phyloP scores from a whole-genome alignment of 768 basidiomycete species.

The Rhodotorula toruloides region DNA sequence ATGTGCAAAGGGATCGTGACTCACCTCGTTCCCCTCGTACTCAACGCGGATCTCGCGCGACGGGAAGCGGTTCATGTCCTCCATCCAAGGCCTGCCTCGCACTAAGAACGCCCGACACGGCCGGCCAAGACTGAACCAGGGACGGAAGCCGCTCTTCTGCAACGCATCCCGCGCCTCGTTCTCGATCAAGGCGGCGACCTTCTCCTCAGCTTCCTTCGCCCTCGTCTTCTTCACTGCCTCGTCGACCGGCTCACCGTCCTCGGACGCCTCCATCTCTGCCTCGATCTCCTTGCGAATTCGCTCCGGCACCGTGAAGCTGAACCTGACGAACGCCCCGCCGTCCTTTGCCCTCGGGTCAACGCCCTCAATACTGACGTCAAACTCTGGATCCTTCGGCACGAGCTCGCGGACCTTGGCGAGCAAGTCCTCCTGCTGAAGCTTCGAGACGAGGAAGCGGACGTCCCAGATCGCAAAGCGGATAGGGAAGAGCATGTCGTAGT shows the following conservation, averaged over 20 bases:
- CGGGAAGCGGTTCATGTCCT: slow-evolving; percentile 83
- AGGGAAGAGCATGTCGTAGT: slow-evolving; percentile 14
- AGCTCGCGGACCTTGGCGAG: slow-evolving; percentile 53
- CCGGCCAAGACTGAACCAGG: slow-evolving; percentile 22
- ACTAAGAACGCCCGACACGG: slow-evolving; percentile 55
- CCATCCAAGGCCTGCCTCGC: slow-evolving; percentile 63
- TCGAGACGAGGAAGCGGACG: slow-evolving; percentile 57
- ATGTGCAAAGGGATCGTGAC: slow-evolving; percentile 55
- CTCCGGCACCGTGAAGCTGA: slow-evolving; percentile 54
- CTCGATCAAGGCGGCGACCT: slow-evolving; percentile 1
- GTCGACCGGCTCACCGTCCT: not conserved
- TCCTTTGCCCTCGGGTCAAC: slow-evolving; percentile 63
- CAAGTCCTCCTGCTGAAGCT: slow-evolving; percentile 59
- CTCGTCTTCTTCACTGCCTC: not conserved
- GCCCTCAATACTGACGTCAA: slow-evolving; percentile 60
- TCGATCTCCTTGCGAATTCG: slow-evolving; percentile 2
- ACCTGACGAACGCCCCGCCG: slow-evolving; percentile 77
- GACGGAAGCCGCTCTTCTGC: slow-evolving; percentile 3
- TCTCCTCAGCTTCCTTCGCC: slow-evolving; percentile 46
- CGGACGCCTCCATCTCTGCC: not conserved
- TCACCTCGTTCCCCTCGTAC: slow-evolving; percentile 83
- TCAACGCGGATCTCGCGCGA: slow-evolving; percentile 66
- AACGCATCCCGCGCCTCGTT: slow-evolving; percentile 10
- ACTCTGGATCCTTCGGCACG: slow-evolving; percentile 55
- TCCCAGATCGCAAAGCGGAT: slow-evolving; percentile 25